Evolutionary conservation across 2,329 filamentous ascomycete species (phyloP).

Genomic region (Alternaria viburni): DNA sequence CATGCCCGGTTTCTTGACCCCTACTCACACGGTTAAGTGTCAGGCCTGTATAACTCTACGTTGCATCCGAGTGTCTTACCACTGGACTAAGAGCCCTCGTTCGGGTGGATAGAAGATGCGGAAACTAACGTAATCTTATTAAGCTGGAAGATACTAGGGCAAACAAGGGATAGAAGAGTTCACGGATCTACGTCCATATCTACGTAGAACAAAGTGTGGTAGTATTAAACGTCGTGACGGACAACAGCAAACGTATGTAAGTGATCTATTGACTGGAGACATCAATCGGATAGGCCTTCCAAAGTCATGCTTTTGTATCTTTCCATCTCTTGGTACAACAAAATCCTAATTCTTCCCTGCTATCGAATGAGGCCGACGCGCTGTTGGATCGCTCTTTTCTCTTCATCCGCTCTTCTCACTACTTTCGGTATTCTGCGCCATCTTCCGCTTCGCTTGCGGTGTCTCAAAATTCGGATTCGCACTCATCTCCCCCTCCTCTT

Average conservation of each 20-base stretch:
- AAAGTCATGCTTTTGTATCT: background rate
- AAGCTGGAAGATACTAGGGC: background rate
- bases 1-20: background rate
- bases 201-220: background rate
- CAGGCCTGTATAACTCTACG: background rate
- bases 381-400: background rate
- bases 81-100: conserved; percentile 2
- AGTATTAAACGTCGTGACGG: background rate
- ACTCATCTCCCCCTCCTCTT: conserved; percentile 17
- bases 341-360: background rate
- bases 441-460: conserved; percentile 4
- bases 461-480: conserved; percentile 25
- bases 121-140: background rate
- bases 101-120: background rate
- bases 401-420: background rate
- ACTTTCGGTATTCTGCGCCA: accelerated
- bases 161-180: too few relatives aligned
- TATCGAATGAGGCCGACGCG: background rate
- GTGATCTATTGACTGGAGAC: background rate
- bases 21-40: background rate
- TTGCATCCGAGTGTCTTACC: background rate
- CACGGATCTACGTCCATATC: background rate
- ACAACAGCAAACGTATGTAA: background rate
- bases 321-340: background rate
- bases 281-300: background rate